These are phyloP conservation scores for Tagetes patula DNA, from an alignment of 129 eudicot genomes.

Conservation along the genomic window DNA sequence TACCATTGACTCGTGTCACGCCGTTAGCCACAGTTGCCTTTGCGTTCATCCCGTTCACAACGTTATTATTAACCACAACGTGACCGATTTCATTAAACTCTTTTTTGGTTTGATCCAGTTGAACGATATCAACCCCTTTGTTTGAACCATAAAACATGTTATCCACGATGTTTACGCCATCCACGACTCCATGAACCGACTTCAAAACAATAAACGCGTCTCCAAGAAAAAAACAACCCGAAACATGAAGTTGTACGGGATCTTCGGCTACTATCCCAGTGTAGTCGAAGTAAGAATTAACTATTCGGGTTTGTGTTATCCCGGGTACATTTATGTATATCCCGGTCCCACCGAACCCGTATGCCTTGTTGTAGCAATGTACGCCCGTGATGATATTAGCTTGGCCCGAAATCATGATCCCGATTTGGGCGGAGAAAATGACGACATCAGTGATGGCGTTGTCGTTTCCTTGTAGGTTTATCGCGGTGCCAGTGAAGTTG, in stretches of 20 bases:
- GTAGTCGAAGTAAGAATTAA: constrained; percentile 70
- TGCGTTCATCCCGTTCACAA: constrained; percentile 56
- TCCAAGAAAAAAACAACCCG: constrained; percentile 72
- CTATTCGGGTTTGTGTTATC: constrained; percentile 72
- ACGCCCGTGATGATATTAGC: constrained; percentile 75
- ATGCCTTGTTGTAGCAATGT: constrained; percentile 85
- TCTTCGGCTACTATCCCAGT: constrained; percentile 82
- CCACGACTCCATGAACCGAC: constrained; percentile 58
- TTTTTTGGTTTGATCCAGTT: constrained; percentile 44
- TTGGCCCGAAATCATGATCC: constrained; percentile 65
- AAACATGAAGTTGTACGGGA: constrained; percentile 68
- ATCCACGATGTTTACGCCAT: constrained; percentile 65
- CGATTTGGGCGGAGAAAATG: constrained; percentile 69
- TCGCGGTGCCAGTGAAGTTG: constrained; percentile 74
- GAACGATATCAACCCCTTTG: constrained; percentile 59
- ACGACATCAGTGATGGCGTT: constrained; percentile 75
- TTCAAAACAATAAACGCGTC: constrained; percentile 57
- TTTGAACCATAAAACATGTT: constrained; percentile 70
- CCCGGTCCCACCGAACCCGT: constrained; percentile 80
- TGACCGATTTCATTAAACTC: constrained; percentile 47
- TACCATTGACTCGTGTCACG: constrained; percentile 45
- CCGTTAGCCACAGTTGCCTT: constrained; percentile 61
- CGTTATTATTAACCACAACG: constrained; percentile 54
- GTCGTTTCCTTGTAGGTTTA: constrained; percentile 63
- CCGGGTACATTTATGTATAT: constrained; percentile 65